Evolutionary conservation across 345 rosid species (phyloP).

Genomic region (Heritiera fomes): DNA sequence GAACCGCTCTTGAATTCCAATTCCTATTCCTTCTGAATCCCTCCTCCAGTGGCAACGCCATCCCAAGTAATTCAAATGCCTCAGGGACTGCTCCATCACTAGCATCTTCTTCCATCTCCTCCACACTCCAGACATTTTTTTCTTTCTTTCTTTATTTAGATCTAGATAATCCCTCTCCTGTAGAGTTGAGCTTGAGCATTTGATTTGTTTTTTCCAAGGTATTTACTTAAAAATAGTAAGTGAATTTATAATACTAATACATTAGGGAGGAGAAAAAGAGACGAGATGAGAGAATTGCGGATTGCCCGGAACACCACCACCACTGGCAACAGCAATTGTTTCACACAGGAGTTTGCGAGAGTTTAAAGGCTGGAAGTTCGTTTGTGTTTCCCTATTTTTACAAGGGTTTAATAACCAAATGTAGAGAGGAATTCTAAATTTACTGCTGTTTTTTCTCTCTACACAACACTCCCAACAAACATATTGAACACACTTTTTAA

Average conservation of each 20-base stretch:
- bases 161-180: background rate
- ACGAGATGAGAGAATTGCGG: background rate
- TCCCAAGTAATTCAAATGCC: background rate
- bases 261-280: background rate
- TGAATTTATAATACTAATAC: too few species aligned
- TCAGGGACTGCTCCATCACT: background rate
- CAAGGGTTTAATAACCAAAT: too few species aligned
- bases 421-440: too few species aligned
- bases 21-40: background rate
- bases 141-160: background rate
- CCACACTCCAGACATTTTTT: slow-evolving; percentile 16
- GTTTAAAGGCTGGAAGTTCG: background rate
- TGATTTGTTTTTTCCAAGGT: background rate
- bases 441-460: too few species aligned
- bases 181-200: background rate
- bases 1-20: slow-evolving; percentile 4
- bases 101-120: slow-evolving; percentile 14
- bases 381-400: background rate
- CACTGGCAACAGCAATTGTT: background rate
- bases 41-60: slow-evolving; percentile 11
- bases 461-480: too few species aligned
- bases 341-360: background rate
- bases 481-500: too few species aligned
- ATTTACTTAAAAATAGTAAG: background rate
- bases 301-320: background rate